These are phyloP conservation scores for Podospora australis DNA, from an alignment of 495 filamentous ascomycete species.

Conservation along the genomic window DNA sequence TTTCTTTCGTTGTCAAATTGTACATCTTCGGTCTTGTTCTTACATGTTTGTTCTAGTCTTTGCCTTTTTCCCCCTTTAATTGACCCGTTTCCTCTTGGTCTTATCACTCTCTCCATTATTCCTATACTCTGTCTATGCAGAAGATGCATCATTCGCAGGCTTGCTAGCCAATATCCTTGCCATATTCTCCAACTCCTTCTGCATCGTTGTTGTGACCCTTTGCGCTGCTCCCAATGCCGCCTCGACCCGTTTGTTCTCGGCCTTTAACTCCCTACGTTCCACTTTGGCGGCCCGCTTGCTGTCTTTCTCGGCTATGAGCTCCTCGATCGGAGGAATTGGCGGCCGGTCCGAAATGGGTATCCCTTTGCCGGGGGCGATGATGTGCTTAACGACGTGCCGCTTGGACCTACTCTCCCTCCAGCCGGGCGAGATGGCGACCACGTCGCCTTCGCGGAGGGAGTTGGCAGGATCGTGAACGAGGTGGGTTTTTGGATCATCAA, in stretches of 20 bases:
- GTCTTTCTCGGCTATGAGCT: constrained; percentile 47
- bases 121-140: no score
- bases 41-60: no score
- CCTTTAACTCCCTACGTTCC: constrained; percentile 12
- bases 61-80: no score
- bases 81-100: no score
- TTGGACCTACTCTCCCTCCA: constrained; percentile 58
- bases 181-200: constrained; percentile 11
- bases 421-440: constrained; percentile 68
- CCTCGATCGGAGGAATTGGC: constrained; percentile 55
- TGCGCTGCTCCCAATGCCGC: constrained; percentile 13
- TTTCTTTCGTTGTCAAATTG: no score
- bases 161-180: constrained; percentile 11
- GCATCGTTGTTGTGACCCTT: constrained; percentile 3
- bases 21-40: no score
- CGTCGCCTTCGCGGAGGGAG: constrained; percentile 68
- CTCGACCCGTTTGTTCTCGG: not conserved
- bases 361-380: constrained; percentile 64
- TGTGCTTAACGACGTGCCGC: constrained; percentile 69
- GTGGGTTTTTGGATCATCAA: constrained; percentile 39
- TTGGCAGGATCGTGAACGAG: constrained; percentile 71
- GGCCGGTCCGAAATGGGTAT: constrained; percentile 54
- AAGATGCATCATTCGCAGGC: no score
- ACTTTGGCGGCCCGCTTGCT: constrained; percentile 32
- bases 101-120: no score